Evolutionary conservation across 805 yeast species (phyloP).

Genomic region (Saccharomycopsis synnaedendra): DNA sequence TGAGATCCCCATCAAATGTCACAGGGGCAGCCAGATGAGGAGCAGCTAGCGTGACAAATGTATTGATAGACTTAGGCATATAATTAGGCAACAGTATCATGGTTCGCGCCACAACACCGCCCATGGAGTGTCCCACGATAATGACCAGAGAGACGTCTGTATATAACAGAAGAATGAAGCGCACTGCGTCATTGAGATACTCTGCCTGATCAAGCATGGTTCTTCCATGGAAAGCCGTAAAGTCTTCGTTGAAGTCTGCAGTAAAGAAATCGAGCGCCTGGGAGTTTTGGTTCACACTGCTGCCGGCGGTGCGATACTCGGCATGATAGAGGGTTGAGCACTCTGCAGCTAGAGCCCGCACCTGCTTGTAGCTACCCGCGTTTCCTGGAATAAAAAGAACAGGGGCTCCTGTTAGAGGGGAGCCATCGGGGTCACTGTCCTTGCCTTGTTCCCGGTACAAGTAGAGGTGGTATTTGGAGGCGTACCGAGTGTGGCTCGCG

Average conservation of each 20-base stretch:
- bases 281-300: slow-evolving; percentile 15
- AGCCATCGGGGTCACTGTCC: slow-evolving; percentile 41
- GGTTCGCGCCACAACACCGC: slow-evolving; percentile 87
- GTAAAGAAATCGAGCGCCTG: slow-evolving; percentile 71
- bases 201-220: slow-evolving; percentile 91
- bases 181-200: slow-evolving; percentile 78
- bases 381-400: slow-evolving; percentile 93
- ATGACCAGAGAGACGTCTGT: slow-evolving; percentile 56
- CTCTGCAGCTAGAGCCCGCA: slow-evolving; percentile 82
- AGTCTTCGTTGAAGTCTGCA: slow-evolving; percentile 91
- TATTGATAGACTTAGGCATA: slow-evolving; percentile 57
- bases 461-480: slow-evolving; percentile 75
- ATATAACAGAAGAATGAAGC: slow-evolving; percentile 64
- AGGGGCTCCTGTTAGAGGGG: slow-evolving; percentile 63
- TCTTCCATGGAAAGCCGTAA: slow-evolving; percentile 92
- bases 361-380: slow-evolving; percentile 90
- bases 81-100: slow-evolving; percentile 76
- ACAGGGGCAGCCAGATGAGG: slow-evolving; percentile 92
- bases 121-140: slow-evolving; percentile 90
- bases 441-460: slow-evolving; percentile 76
- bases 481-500: slow-evolving; percentile 52
- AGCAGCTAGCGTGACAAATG: slow-evolving; percentile 76
- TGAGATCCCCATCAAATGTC: slow-evolving; percentile 82
- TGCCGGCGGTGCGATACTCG: slow-evolving; percentile 2
- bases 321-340: slow-evolving; percentile 45